phyloP scores from a whole-genome alignment of 805 yeast genomes.

The Candida montana region DNA sequence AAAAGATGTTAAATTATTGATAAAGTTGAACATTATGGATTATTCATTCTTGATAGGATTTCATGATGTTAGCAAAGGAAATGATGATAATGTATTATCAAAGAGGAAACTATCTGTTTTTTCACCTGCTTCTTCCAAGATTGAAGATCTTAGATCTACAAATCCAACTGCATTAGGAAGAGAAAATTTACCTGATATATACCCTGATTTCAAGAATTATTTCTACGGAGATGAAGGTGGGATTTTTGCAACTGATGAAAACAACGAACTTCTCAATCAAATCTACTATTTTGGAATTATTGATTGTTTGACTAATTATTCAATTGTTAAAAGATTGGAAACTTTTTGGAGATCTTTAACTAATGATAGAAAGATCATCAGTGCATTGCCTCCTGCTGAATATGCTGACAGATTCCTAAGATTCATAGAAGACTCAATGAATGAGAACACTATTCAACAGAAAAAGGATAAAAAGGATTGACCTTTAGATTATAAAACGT shows the following conservation, averaged over 20 bases:
- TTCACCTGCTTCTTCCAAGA: conserved; percentile 24
- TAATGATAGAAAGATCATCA: conserved; percentile 63
- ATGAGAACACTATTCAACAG: conserved; percentile 18
- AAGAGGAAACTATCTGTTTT: conserved; percentile 35
- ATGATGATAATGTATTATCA: conserved; percentile 27
- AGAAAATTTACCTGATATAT: conserved; percentile 37
- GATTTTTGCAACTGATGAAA: conserved; percentile 56
- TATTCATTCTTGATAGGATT: conserved; percentile 86
- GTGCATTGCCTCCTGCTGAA: conserved; percentile 87
- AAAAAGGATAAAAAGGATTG: conserved; percentile 7
- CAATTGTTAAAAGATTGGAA: conserved; percentile 69
- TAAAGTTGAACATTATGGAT: conserved; percentile 86
- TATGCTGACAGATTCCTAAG: conserved; percentile 82
- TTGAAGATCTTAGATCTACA: conserved; percentile 34
- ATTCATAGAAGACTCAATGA: conserved; percentile 49
- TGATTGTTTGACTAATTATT: conserved; percentile 84
- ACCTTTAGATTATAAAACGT: background rate
- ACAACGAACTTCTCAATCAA: conserved; percentile 54
- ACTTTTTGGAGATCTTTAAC: conserved; percentile 77
- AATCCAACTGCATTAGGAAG: conserved; percentile 40
- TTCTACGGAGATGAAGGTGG: conserved; percentile 87
- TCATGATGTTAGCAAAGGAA: conserved; percentile 66
- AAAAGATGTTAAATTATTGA: conserved; percentile 67
- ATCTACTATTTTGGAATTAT: conserved; percentile 90
- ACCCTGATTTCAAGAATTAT: conserved; percentile 42